A percentile compares a stretch with the other conserved stretches of the same genome.
Conservation (phyloP, 2,329 filamentous ascomycete genomes). For the Fonsecaea nubica region DNA sequence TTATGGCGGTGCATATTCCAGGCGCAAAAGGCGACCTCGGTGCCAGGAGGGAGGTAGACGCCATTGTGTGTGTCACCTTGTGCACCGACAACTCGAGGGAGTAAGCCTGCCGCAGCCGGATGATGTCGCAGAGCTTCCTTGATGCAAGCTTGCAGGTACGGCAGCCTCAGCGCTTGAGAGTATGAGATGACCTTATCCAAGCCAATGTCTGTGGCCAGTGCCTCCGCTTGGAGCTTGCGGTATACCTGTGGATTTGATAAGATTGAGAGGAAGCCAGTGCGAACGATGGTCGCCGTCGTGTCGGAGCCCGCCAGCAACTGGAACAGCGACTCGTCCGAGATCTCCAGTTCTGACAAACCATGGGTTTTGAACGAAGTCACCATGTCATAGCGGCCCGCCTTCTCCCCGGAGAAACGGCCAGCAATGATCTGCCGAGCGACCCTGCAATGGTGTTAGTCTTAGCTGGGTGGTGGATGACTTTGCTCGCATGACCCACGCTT, state of each 20-base stretch:
- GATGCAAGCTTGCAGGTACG: conserved; percentile 41
- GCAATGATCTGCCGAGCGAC: conserved; percentile 26
- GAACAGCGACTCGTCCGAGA: conserved; percentile 32
- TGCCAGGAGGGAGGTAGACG: conserved; percentile 27
- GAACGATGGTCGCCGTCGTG: conserved; percentile 32
- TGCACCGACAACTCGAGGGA: conserved; percentile 39
- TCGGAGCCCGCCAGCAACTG: conserved; percentile 36
- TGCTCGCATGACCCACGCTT: conserved; percentile 19
- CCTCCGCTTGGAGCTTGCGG: conserved; percentile 34
- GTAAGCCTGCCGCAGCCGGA: conserved; percentile 37
- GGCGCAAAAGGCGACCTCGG: conserved; percentile 25
- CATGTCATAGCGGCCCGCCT: conserved; percentile 25
- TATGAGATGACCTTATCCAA: conserved; percentile 30
- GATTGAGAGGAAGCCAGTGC: conserved; percentile 31
- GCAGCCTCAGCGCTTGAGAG: conserved; percentile 35
- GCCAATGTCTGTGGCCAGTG: conserved; percentile 18
- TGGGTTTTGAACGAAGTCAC: conserved; percentile 27
- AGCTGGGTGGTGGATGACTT: background rate
- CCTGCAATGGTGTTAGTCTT: conserved; percentile 15
- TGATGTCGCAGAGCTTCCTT: conserved; percentile 46
- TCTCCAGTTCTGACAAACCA: conserved; percentile 29
- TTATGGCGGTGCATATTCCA: conserved; percentile 16
- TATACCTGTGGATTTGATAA: conserved; percentile 31
- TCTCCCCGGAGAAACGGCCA: conserved; percentile 20
- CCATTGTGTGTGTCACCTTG: conserved; percentile 30